Percentiles rank a stretch among this genome's conserved stretches.
Conservation (phyloP, 1,139 yeast species). For the Hyphopichia buzzinii region DNA sequence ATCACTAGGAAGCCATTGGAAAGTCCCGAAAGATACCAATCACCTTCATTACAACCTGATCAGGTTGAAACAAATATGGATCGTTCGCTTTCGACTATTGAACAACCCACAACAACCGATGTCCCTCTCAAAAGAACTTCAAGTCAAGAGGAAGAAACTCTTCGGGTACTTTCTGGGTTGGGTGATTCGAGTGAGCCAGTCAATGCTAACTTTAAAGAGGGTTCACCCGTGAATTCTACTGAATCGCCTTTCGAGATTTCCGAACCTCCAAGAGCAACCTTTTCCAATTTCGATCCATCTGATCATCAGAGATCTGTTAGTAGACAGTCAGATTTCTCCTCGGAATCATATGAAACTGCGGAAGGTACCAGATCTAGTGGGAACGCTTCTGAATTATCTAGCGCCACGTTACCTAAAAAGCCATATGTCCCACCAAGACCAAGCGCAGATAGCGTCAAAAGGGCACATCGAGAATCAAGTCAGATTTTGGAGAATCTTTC, state of each 20-base stretch:
- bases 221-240: background rate
- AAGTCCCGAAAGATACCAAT: background rate
- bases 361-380: background rate
- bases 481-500: conserved; percentile 8
- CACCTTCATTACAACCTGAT: background rate
- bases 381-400: background rate
- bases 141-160: background rate
- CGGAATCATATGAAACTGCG: conserved; percentile 8
- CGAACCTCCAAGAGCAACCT: background rate
- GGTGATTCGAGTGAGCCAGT: background rate
- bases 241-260: background rate
- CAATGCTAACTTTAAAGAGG: background rate
- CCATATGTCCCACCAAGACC: conserved; percentile 39
- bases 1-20: conserved; percentile 8
- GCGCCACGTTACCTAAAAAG: background rate
- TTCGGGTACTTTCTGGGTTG: too few species aligned
- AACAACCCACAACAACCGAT: background rate
- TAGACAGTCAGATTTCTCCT: conserved; percentile 3
- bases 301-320: background rate
- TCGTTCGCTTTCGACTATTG: background rate
- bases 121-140: background rate
- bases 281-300: conserved; percentile 4
- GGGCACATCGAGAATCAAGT: conserved; percentile 33
- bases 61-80: background rate
- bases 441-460: conserved; percentile 25